Evolutionary conservation across 2,329 filamentous ascomycete genomes (phyloP).

Genomic region (Nectriaceae sp.): DNA sequence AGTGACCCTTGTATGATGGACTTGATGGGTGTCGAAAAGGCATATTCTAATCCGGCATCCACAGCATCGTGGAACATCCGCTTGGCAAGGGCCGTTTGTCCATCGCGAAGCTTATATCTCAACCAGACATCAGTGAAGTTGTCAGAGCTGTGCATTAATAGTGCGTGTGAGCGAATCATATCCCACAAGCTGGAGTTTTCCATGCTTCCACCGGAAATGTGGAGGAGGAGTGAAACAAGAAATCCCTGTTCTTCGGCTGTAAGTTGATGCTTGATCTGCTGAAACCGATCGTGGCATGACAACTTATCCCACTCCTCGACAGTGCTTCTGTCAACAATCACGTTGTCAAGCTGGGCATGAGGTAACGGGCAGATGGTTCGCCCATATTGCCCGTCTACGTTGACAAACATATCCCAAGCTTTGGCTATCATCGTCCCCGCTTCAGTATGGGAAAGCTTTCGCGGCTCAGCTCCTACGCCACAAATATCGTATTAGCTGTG

Average conservation of each 20-base stretch:
- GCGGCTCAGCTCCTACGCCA: constrained; percentile 17
- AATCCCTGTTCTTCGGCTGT: constrained; percentile 28
- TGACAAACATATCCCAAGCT: constrained; percentile 27
- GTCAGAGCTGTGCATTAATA: constrained; percentile 20
- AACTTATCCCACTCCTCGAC: constrained; percentile 25
- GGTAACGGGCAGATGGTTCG: constrained; percentile 28
- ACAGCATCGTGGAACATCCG: constrained; percentile 30
- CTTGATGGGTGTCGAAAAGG: constrained; percentile 25
- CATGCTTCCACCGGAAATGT: constrained; percentile 27
- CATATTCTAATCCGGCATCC: constrained; percentile 24
- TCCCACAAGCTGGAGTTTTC: constrained; percentile 25
- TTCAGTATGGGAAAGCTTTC: constrained; percentile 27
- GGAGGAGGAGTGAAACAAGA: constrained; percentile 25
- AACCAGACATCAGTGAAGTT: constrained; percentile 25
- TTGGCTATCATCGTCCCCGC: constrained; percentile 23
- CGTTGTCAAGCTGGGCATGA: constrained; percentile 14
- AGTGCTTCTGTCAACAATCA: constrained; percentile 5
- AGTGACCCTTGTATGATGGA: constrained; percentile 8
- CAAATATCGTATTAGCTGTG: no score
- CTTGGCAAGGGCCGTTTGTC: constrained; percentile 29
- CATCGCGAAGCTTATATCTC: constrained; percentile 31
- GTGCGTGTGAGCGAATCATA: constrained; percentile 22
- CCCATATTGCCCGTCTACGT: constrained; percentile 29
- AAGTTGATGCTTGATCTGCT: constrained; percentile 33
- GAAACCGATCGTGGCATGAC: constrained; percentile 27